phyloP scores from a whole-genome alignment of 2,329 filamentous ascomycete genomes.

The Ceratocystis alfenasii region DNA sequence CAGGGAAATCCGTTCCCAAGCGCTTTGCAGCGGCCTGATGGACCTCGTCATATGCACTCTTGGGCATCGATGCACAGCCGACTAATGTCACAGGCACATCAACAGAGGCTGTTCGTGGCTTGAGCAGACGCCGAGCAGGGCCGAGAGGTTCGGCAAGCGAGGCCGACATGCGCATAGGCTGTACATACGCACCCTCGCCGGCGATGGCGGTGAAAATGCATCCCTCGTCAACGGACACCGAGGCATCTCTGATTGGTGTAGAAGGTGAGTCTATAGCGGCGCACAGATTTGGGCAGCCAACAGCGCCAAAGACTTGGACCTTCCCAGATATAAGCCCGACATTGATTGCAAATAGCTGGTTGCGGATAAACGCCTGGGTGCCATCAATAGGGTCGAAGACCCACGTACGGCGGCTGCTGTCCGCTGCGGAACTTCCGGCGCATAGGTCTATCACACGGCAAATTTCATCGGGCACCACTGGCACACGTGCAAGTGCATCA shows the following conservation, averaged over 20 bases:
- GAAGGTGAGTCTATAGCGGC: constrained; percentile 31
- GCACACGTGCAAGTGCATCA: constrained; percentile 27
- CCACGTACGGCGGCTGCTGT: constrained; percentile 39
- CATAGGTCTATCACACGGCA: constrained; percentile 45
- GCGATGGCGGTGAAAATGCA: constrained; percentile 41
- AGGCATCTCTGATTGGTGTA: constrained; percentile 34
- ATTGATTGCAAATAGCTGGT: constrained; percentile 47
- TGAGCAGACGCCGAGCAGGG: constrained; percentile 28
- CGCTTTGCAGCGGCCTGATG: constrained; percentile 35
- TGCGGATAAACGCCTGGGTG: constrained; percentile 44
- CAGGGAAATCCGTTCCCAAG: constrained; percentile 36
- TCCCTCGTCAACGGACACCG: constrained; percentile 36
- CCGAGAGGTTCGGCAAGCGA: constrained; percentile 21
- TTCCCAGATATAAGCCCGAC: constrained; percentile 41
- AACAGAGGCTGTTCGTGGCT: not conserved
- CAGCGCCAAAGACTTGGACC: constrained; percentile 38
- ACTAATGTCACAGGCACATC: constrained; percentile 32
- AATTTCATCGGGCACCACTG: constrained; percentile 35
- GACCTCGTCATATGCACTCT: constrained; percentile 38
- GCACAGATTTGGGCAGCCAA: constrained; percentile 38
- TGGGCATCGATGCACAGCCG: constrained; percentile 36
- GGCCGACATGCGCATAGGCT: constrained; percentile 30
- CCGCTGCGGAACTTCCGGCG: constrained; percentile 29
- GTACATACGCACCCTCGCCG: constrained; percentile 38
- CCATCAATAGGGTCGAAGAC: constrained; percentile 51